Evolutionary conservation across 129 eudicot species (phyloP), one percentile per base, ranked within the genome.

Genomic region (Helianthus annuus): DNA sequence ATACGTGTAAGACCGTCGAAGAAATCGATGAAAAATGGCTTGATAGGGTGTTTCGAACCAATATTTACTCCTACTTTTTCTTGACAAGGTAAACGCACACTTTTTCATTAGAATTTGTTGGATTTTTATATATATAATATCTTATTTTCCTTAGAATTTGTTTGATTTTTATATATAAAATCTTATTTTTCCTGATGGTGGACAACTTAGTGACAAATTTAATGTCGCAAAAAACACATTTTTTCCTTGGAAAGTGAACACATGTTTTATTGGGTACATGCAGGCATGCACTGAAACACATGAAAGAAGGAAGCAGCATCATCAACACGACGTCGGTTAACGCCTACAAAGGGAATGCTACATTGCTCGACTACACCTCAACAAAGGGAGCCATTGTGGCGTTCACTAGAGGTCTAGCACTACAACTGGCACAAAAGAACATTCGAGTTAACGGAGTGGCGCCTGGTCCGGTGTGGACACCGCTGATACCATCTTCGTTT

Each of bases 401-500:
- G 0, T 94, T 94, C 78, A 94, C 84, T 1, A 76, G 98, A 57
- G 97, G 84, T 14, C 84, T 94, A 5, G 87, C 97, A 1, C 83
- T 94, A 9, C 96, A 94, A 76, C 79, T 94, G 1, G 92, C 78
- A 4, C n/a, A 75, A 3, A 85, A 73, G 44, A 91, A 93, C 0
- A 94, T 90, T 4, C 82, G 98, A 0, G 98, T 94, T 0, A 94
- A 94, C 9, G 98, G 96, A 0, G 97, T 94, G 10, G 98, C 98
- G 0, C 98, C 97, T 0, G 98, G 98, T 0, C 98, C 98, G 0
- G 78, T 93, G 2, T 94, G 98, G 98, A 94, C 98, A 0, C 98
- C 98, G 0, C 68, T 94, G 66, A 94, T 90, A 27, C 97, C 96
- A 1, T 78, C 98, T 1, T 90, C 98, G 0, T 88, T 90, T 51